Evolutionary conservation across 2,329 filamentous ascomycete genomes (phyloP).

Genomic region (Fusarium tuaranense): DNA sequence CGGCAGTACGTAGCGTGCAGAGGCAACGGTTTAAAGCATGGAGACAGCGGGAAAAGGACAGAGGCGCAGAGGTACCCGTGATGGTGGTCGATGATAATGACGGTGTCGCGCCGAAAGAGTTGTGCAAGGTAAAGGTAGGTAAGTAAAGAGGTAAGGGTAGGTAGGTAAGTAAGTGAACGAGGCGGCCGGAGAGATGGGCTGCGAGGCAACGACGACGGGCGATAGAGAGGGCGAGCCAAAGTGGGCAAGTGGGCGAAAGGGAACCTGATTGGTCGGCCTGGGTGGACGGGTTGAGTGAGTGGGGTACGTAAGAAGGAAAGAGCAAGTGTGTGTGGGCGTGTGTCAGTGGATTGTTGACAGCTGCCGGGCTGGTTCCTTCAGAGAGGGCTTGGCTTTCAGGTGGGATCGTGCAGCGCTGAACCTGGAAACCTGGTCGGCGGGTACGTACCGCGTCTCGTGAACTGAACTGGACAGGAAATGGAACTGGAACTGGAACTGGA

Average conservation of each 20-base stretch:
- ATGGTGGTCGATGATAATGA: conserved; percentile 33
- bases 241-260: conserved; percentile 33
- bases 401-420: conserved; percentile 30
- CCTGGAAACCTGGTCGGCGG: conserved; percentile 38
- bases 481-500: not conserved
- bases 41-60: conserved; percentile 8
- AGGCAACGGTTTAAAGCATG: conserved; percentile 25
- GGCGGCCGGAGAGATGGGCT: conserved; percentile 38
- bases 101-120: conserved; percentile 33
- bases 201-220: conserved; percentile 42
- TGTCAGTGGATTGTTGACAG: conserved; percentile 43
- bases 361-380: conserved; percentile 42
- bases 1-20: conserved; percentile 24
- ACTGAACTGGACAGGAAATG: not conserved
- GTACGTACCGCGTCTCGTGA: conserved; percentile 24
- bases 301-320: conserved; percentile 37
- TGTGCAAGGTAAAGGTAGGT: conserved; percentile 31
- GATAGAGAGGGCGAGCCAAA: conserved; percentile 39
- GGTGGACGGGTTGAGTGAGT: conserved; percentile 22
- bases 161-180: conserved; percentile 29
- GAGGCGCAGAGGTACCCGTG: conserved; percentile 27
- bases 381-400: conserved; percentile 41
- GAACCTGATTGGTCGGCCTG: not conserved
- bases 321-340: conserved; percentile 40
- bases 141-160: conserved; percentile 16